Base-by-base conservation (phyloP, 1,284 basidiomycete species). In the Puccinia coronata region DNA sequence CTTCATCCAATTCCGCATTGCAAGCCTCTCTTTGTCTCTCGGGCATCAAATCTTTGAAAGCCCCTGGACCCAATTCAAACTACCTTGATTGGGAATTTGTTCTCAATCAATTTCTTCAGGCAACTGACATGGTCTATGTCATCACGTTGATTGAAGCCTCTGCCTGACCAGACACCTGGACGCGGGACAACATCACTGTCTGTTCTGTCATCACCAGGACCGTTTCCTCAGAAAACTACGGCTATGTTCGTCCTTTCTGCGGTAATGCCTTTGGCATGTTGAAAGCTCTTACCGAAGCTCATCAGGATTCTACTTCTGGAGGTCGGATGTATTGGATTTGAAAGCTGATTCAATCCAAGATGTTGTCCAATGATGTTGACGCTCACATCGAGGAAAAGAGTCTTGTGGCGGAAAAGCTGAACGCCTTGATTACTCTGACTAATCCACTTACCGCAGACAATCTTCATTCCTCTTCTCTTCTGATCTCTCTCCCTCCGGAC, bases 41-140 rank as follows among this genome's bases (percentile, higher is more conserved):
- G 16, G 8, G 43, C 43, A 47, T 47, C 43, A 47, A 47, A 47
- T 16, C 8, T 8, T 16, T 47, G 16, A 47, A 47, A 47, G 43
- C 61, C 4, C 4, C 61, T 28, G 61, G 61, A 6, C 61, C 61
- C 4, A 5, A 65, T 16, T 36, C 34, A 6, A 36, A 34, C 31
- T 65, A 36, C n/a, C 61, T 65, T 6, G 61, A 65, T 25, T 65
- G 61, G 61, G 25, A 65, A 28, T 65, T 34, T 34, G 61, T 43
- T 36, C 14, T 65, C 4, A 20, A 14, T 53, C 51, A 5, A n/a
- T n/a, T n/a, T n/a, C n/a, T n/a, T n/a, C n/a, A n/a, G n/a, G n/a
- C n/a, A n/a, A n/a, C n/a, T n/a, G 23, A n/a, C 5, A 23, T 53
- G 6, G 51, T 5, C 23, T 53, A 53, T n/a, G 23, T 20, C 23